phyloP scores from a whole-genome alignment of 2,329 filamentous ascomycete species.

The Aspergillus intermedius region DNA sequence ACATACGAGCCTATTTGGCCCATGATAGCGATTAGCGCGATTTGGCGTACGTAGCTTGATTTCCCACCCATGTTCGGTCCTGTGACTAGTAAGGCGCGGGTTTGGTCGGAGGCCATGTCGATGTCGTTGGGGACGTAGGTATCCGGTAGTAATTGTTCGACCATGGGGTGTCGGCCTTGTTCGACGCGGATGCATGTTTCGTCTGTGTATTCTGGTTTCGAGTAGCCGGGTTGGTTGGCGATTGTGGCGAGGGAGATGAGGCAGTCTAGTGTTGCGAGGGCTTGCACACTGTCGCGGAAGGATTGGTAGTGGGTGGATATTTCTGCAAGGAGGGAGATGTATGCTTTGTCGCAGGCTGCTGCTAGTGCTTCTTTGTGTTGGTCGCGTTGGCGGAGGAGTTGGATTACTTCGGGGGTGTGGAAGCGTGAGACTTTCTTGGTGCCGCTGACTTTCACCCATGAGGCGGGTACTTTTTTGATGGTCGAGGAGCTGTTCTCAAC shows the following conservation, averaged over 20 bases:
- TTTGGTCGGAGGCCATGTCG: constrained; percentile 57
- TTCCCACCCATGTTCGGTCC: constrained; percentile 99
- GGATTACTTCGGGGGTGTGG: constrained; percentile 84
- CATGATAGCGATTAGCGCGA: constrained; percentile 87
- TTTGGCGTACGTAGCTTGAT: constrained; percentile 90
- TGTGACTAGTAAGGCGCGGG: constrained; percentile 78
- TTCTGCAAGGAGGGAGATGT: constrained; percentile 61
- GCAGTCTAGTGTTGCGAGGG: constrained; percentile 82
- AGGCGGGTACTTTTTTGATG: constrained; percentile 82
- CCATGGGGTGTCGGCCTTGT: constrained; percentile 85
- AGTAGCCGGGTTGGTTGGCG: constrained; percentile 79
- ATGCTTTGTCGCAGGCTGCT: constrained; percentile 83
- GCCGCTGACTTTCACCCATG: constrained; percentile 89
- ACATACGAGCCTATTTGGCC: constrained; percentile 94
- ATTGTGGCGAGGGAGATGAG: constrained; percentile 79
- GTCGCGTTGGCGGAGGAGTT: constrained; percentile 77
- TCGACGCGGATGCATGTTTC: constrained; percentile 63
- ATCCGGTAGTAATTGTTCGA: constrained; percentile 79
- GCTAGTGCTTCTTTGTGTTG: constrained; percentile 91
- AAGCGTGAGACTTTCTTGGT: constrained; percentile 91
- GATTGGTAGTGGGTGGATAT: constrained; percentile 82
- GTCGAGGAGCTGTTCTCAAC: constrained; percentile 65
- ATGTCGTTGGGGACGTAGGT: constrained; percentile 90
- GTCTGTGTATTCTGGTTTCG: constrained; percentile 63
- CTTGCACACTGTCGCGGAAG: constrained; percentile 79